phyloP scores from a whole-genome alignment of 208 protist genomes.

The Trichomonas tenax region DNA sequence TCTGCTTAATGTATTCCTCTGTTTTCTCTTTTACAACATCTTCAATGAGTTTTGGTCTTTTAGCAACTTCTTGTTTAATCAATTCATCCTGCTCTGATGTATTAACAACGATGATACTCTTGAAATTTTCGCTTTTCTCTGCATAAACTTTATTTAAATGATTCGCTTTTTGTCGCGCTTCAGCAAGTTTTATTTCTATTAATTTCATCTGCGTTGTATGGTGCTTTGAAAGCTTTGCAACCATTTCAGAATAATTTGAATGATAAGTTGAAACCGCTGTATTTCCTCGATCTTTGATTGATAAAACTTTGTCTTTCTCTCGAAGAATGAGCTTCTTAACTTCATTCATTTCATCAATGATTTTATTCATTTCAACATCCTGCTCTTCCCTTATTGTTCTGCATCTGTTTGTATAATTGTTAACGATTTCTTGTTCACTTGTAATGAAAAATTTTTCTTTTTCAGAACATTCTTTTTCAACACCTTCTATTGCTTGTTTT shows the following conservation, averaged over 20 bases:
- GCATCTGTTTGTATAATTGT: not conserved
- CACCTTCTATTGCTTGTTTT: not conserved
- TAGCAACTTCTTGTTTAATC: not conserved
- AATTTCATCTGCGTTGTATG: not conserved
- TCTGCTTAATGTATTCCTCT: not conserved
- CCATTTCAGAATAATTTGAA: not conserved
- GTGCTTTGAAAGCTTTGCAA: not conserved
- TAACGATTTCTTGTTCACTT: not conserved
- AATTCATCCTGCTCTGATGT: not conserved
- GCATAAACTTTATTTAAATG: not conserved
- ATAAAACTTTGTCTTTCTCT: not conserved
- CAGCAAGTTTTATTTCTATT: not conserved
- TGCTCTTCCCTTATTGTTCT: not conserved
- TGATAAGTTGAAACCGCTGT: not conserved
- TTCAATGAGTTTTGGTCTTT: not conserved
- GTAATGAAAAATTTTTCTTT: not conserved
- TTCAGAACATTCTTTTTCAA: not conserved
- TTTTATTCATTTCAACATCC: not conserved
- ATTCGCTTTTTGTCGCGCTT: not conserved
- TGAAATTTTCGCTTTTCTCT: not conserved
- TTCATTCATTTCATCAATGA: not conserved
- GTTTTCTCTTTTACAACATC: not conserved
- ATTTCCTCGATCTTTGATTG: not conserved
- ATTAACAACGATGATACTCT: not conserved
- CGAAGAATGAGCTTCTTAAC: not conserved